Conservation (phyloP, 306 rosid genomes). For the Hylodesmum podocarpum region DNA sequence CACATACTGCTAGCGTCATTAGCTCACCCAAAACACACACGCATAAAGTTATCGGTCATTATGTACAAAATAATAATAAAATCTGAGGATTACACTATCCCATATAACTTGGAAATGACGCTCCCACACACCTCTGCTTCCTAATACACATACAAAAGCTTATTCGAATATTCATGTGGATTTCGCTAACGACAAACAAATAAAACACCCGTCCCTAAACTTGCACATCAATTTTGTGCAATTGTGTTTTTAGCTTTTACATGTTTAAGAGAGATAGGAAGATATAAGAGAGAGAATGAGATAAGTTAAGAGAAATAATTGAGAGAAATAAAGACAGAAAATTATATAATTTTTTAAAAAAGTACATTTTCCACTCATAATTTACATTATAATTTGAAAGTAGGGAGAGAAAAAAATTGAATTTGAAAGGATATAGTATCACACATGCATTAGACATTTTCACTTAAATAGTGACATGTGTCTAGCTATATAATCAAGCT, state of each 20-base stretch:
- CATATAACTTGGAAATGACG: conserved; percentile 63
- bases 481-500: neutral
- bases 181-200: conserved; percentile 31
- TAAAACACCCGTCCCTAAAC: conserved; percentile 29
- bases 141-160: conserved; percentile 55
- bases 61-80: conserved; percentile 20
- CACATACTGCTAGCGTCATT: conserved; percentile 25
- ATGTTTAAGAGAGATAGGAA: neutral
- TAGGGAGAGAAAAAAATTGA: neutral
- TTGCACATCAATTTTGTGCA: neutral
- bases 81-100: conserved; percentile 43
- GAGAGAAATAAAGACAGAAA: neutral
- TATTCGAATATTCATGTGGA: conserved; percentile 31
- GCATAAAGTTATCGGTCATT: conserved; percentile 26
- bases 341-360: neutral
- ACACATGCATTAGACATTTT: neutral
- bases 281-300: neutral
- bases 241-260: neutral
- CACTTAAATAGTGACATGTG: neutral
- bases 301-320: neutral
- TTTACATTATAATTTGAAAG: neutral
- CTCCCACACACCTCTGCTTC: conserved; percentile 55
- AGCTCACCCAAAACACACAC: conserved; percentile 34
- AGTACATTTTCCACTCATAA: no score
- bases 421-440: neutral